A percentile compares a stretch with the other conserved stretches of the same genome.
Conservation (phyloP, 306 rosid genomes). For the Prunus dulcis region DNA sequence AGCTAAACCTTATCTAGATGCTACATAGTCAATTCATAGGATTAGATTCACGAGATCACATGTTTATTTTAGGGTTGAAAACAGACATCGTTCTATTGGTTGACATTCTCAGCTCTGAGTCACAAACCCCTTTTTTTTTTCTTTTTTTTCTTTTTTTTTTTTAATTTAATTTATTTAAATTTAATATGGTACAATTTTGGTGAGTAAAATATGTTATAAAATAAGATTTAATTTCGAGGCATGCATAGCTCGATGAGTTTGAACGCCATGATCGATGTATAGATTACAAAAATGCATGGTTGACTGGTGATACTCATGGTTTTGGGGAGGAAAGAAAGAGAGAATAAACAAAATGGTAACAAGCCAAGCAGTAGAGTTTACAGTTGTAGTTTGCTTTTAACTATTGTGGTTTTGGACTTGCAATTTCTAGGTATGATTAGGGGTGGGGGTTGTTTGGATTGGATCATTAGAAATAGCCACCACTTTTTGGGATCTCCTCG, state of each 20-base stretch:
- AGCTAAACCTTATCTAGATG: background rate
- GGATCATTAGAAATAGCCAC: conserved; percentile 2
- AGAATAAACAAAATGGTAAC: background rate
- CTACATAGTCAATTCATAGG: background rate
- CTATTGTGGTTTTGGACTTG: background rate
- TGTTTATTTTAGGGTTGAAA: background rate
- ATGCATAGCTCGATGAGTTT: conserved; percentile 4
- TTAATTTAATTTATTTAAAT: too few species aligned
- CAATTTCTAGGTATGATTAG: background rate
- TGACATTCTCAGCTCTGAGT: background rate
- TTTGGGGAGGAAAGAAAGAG: background rate
- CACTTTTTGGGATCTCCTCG: conserved; percentile 4
- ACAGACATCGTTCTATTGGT: background rate
- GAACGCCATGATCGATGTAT: conserved; percentile 2
- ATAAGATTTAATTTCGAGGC: background rate
- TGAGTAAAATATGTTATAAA: background rate
- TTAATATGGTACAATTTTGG: background rate
- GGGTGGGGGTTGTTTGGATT: background rate
- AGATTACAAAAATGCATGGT: conserved; percentile 3
- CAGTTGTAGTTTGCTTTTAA: background rate
- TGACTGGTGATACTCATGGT: conserved; percentile 4
- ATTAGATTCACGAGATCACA: background rate
- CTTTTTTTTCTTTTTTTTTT: too few species aligned
- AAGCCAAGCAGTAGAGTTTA: background rate
- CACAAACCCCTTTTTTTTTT: background rate